Evolutionary conservation across 2,329 filamentous ascomycete genomes (phyloP), one percentile per base, ranked within the genome.

Genomic region (Fusarium hostae): DNA sequence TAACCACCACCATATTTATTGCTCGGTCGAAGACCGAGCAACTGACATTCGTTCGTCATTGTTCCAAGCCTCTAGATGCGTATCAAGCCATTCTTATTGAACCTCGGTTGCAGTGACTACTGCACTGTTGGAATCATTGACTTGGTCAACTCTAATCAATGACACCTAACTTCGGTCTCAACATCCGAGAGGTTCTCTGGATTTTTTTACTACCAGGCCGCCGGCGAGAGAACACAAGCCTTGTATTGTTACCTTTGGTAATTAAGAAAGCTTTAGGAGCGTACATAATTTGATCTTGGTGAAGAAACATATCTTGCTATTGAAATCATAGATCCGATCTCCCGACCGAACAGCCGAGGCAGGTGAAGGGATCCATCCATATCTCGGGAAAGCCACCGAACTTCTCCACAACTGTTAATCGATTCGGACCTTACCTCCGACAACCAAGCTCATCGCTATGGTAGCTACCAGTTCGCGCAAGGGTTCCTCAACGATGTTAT

Each of bases 291-390:
- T 52, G 47, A 63, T 39, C 54, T 59, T 28, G 34, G 30, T 47
- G 30, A 59, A 47, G 45, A 34, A 30, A 22, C 22, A 28, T 12
- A 26, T 26, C 32, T 39, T 12, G 15, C 32, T 40, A n/a, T 45
- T 18, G 32, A 37, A 28, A 56, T 59, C 45, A 37, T 50, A 40
- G 13, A 65, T 72, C 67, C 71, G 61, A 74, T 72, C 68, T 68
- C 39, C 74, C 74, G 73, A 75, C 70, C 73, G 62, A 75, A 59
- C 55, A 75, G 69, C 77, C 77, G 77, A 78, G 75, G 77, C 76
- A 74, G 37, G 52, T 34, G 50, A 55, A 35, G 22, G n/a, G n/a
- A 24, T 24, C 43, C 58, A 58, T 43, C 39, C 32, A 39, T 52
- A 26, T 52, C 47, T 62, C 69, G 69, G 69, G 35, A 28, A 10